Percentiles rank a stretch among this genome's conserved stretches.
phyloP scores from a whole-genome alignment of 2,329 filamentous ascomycete species.

The Geosmithia flava region DNA sequence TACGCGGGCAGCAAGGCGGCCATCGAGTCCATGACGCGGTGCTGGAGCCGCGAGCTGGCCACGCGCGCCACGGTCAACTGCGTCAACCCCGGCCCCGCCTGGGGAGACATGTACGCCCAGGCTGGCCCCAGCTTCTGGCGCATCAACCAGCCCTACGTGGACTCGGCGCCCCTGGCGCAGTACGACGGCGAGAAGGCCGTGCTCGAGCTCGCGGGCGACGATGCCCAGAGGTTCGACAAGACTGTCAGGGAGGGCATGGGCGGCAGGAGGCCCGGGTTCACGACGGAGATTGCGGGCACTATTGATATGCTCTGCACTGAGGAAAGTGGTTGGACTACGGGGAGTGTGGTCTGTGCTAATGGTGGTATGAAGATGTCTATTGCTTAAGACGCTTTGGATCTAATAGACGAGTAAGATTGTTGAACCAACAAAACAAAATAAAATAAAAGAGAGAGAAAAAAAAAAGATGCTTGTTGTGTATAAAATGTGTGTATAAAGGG shows the following conservation, averaged over 20 bases:
- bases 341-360: slow-evolving; percentile 54
- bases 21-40: slow-evolving; percentile 45
- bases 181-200: slow-evolving; percentile 19
- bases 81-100: slow-evolving; percentile 44
- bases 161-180: slow-evolving; percentile 19
- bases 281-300: slow-evolving; percentile 51
- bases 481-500: too few relatives aligned
- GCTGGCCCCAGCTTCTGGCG: slow-evolving; percentile 20
- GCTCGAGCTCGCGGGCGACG: slow-evolving; percentile 8
- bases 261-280: slow-evolving; percentile 19
- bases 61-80: slow-evolving; percentile 42
- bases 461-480: too few relatives aligned
- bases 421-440: too few relatives aligned
- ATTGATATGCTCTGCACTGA: slow-evolving; percentile 58
- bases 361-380: slow-evolving; percentile 31
- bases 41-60: slow-evolving; percentile 43
- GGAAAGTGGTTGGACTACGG: slow-evolving; percentile 57
- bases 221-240: slow-evolving; percentile 18
- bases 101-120: slow-evolving; percentile 36
- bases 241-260: slow-evolving; percentile 19
- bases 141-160: slow-evolving; percentile 24
- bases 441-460: too few relatives aligned
- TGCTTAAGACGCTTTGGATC: too few relatives aligned
- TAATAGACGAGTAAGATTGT: too few relatives aligned
- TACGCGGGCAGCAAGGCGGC: slow-evolving; percentile 48